Evolutionary conservation across 2,329 filamentous ascomycete species (phyloP).

Genomic region (Pyrenochaeta sp.): DNA sequence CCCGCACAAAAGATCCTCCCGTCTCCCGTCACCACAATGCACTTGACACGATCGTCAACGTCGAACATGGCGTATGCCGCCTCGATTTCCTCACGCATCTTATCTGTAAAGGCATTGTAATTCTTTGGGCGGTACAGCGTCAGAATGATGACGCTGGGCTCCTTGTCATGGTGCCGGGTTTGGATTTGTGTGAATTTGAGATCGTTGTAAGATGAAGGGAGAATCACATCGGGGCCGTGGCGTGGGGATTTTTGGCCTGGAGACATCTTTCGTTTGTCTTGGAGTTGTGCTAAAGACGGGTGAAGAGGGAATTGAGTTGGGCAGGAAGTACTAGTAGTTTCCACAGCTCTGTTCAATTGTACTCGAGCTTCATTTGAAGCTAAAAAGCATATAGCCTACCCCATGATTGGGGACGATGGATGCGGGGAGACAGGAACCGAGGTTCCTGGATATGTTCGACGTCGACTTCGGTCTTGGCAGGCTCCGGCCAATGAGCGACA

Average conservation of each 20-base stretch:
- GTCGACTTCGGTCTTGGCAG: conserved; percentile 3
- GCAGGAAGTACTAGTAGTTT: background rate
- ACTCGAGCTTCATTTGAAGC: conserved; percentile 7
- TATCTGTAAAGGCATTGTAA: conserved; percentile 74
- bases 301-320: background rate
- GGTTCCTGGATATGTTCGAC: conserved; percentile 3
- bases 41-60: conserved; percentile 63
- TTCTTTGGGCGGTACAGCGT: conserved; percentile 71
- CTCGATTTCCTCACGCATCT: conserved; percentile 70
- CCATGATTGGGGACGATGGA: conserved; percentile 1
- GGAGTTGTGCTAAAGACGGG: too few species aligned
- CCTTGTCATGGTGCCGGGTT: conserved; percentile 50
- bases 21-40: conserved; percentile 63
- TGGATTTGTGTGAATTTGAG: conserved; percentile 53
- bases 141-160: conserved; percentile 67
- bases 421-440: conserved; percentile 12
- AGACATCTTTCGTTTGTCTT: too few species aligned
- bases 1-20: conserved; percentile 65
- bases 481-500: background rate
- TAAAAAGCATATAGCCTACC: conserved; percentile 4
- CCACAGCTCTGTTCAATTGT: background rate
- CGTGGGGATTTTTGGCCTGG: conserved; percentile 17
- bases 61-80: conserved; percentile 62
- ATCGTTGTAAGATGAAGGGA: conserved; percentile 52
- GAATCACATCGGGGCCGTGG: conserved; percentile 31